Evolutionary conservation across 768 basidiomycete genomes (phyloP).

Genomic region (Rubroboletus satanas): DNA sequence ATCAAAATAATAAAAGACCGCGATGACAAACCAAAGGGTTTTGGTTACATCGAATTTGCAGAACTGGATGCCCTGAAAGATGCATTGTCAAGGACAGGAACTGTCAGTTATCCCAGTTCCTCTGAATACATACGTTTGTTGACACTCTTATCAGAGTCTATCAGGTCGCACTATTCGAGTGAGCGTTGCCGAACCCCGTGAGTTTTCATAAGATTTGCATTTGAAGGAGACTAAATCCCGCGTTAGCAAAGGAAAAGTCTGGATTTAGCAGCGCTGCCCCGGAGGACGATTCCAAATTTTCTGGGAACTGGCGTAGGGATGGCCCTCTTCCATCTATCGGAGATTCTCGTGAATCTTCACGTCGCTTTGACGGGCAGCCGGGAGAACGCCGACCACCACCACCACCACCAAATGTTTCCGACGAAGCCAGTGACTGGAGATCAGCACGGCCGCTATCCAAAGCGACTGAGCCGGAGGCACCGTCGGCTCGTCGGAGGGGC

Average conservation of each 20-base stretch:
- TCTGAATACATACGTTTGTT: not conserved
- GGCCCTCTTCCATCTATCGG: constrained; percentile 74
- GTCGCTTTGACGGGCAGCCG: constrained; percentile 57
- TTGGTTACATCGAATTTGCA: constrained; percentile 96
- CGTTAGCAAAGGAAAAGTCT: constrained; percentile 69
- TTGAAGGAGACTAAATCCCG: constrained; percentile 8
- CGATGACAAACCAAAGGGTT: constrained; percentile 95
- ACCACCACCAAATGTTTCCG: constrained; percentile 49
- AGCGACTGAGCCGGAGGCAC: constrained; percentile 42
- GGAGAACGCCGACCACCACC: constrained; percentile 44
- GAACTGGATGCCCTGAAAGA: constrained; percentile 82
- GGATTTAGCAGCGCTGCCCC: constrained; percentile 48
- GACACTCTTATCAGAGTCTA: constrained; percentile 45
- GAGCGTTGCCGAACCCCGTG: constrained; percentile 94
- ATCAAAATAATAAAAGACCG: constrained; percentile 91
- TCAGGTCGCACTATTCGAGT: constrained; percentile 81
- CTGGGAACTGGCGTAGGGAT: constrained; percentile 81
- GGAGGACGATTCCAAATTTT: constrained; percentile 79
- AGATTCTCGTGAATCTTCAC: constrained; percentile 59
- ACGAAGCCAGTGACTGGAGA: constrained; percentile 69
- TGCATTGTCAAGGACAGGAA: constrained; percentile 67
- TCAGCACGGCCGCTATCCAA: constrained; percentile 45
- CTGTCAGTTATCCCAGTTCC: constrained; percentile 44
- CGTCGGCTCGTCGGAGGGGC: constrained; percentile 51
- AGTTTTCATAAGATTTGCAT: constrained; percentile 34